Base-by-base conservation (phyloP, 345 rosid species). In the Eucalyptus pauciflora region DNA sequence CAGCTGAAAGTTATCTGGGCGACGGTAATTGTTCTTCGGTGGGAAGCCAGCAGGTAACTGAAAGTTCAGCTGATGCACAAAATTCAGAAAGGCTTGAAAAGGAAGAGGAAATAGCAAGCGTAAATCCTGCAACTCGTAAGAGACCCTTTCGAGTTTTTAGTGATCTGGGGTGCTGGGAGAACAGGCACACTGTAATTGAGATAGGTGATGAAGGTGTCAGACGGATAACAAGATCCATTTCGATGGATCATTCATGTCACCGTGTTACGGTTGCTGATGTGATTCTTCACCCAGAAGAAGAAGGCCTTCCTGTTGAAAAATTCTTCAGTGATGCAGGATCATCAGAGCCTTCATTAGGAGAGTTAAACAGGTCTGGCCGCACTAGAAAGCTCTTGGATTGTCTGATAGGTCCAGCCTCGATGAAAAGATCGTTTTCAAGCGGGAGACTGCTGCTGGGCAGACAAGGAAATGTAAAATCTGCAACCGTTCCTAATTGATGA, bases 391-490 rank as follows among this genome's bases (percentile, higher is more conserved):
- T 87, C 80, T 12, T 87, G 37, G 48, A 89, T 51, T 25, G 87
- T 31, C 60, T 51, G 24, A 51, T 86, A 17, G 67, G 76, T 41
- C 88, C 87, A 6, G 89, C 81, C 86, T 85, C 89, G 5, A 90
- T 94, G 88, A 96, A 94, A 92, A 94, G 96, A 93, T 94, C 98
- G 18, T 92, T 94, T 89, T 94, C 99, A 15, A 93, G 96, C 87
- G 95, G 94, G 51, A 94, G 92, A 91, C 88, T 95, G 89, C 89
- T 89, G 58, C 91, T 93, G 58, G 85, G 89, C 76, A 54, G 92
- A 46, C 95, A 27, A 89, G 94, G 92, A 88, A 92, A 87, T 86
- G 69, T 88, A 79, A 87, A 89, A 54, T 33, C 16, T 69, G 54
- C 58, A 69, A 69, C 60, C n/a, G 10, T 69, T 67, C 85, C 86